Base-by-base conservation (phyloP, 257 asterid species). In the Mitragyna speciosa region DNA sequence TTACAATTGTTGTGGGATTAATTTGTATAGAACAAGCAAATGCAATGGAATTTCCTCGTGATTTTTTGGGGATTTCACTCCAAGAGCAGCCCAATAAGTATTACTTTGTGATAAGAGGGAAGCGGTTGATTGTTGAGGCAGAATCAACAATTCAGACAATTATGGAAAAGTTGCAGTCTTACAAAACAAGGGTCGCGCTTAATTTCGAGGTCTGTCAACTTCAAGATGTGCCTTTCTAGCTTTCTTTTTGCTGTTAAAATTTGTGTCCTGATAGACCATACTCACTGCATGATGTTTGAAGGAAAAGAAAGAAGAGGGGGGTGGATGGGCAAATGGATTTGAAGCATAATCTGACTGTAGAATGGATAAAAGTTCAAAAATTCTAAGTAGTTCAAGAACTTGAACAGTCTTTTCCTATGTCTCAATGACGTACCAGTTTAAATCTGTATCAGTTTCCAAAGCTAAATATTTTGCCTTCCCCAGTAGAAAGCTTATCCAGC, bases 161-260 rank as follows among this genome's bases (percentile, higher is more conserved):
- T 79, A 95, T 95, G 99, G 99, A 95, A 84, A 93, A 92, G 83
- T 83, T 92, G 81, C 97, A 95, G 80, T 96, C 99, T 17, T 96
- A 96, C 84, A 96, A 88, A 83, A 92, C 94, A 16, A 85, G 97
- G 75, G 92, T 91, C 69, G 97, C 96, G 24, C 97, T 96, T 81
- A 90, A 82, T 83, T 95, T 95, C 78, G 98, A 95, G 97, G 98
- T 93, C 73, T 22, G 87, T 66, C 67, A n/a, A n/a, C 78, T 77
- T 70, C 65, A 74, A 58, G 33, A 36, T 80, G 7, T 79, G 81
- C 36, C 41, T 79, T 54, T 36, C 36, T 41, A 19, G n/a, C 67
- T 15, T 20, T 64, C 28, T 79, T 47, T 68, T 14, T 48, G 20
- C 16, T 56, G 61, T 52, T 61, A 41, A 24, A n/a, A 45, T n/a